A percentile compares a stretch with the other conserved stretches of the same genome.
These are phyloP conservation scores for Globisporangium canariense DNA, from an alignment of 352 stramenopile genomes.

Conservation along the genomic window DNA sequence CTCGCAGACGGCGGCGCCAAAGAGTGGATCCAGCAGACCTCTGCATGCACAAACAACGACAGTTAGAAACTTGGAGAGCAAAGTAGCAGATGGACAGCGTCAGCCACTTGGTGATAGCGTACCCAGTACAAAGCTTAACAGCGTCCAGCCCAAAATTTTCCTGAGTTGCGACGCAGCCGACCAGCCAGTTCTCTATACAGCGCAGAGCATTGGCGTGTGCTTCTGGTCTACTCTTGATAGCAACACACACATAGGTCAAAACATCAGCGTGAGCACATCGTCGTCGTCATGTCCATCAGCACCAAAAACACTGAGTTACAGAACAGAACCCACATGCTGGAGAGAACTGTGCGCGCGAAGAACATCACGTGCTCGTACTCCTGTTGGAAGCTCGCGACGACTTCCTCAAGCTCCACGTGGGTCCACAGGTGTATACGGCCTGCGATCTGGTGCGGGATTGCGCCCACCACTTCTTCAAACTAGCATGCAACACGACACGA, in stretches of 20 bases:
- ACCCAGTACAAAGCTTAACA: conserved; percentile 36
- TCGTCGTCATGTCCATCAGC: background rate
- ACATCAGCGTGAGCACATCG: background rate
- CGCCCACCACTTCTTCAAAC: conserved; percentile 43
- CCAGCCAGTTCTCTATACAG: conserved; percentile 64
- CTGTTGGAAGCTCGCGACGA: conserved; percentile 32
- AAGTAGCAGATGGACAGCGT: background rate
- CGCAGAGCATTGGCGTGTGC: conserved; percentile 37
- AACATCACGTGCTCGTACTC: conserved; percentile 41
- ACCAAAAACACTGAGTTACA: too few species aligned
- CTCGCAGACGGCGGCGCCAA: conserved; percentile 26
- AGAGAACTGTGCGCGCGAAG: conserved; percentile 36
- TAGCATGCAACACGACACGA: conserved; percentile 9
- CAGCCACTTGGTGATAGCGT: conserved; percentile 2
- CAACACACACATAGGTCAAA: conserved; percentile 9
- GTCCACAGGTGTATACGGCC: conserved; percentile 23
- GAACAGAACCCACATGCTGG: conserved; percentile 33
- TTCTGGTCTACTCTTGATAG: conserved; percentile 29
- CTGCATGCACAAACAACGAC: conserved; percentile 15
- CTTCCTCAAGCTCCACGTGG: conserved; percentile 22
- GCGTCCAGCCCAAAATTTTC: conserved; percentile 49
- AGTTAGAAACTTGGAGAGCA: background rate
- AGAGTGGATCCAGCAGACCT: conserved; percentile 37
- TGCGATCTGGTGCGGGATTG: conserved; percentile 49
- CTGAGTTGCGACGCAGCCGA: conserved; percentile 46